phyloP scores from a whole-genome alignment of 768 basidiomycete species.

The Tephrocybe sp. region DNA sequence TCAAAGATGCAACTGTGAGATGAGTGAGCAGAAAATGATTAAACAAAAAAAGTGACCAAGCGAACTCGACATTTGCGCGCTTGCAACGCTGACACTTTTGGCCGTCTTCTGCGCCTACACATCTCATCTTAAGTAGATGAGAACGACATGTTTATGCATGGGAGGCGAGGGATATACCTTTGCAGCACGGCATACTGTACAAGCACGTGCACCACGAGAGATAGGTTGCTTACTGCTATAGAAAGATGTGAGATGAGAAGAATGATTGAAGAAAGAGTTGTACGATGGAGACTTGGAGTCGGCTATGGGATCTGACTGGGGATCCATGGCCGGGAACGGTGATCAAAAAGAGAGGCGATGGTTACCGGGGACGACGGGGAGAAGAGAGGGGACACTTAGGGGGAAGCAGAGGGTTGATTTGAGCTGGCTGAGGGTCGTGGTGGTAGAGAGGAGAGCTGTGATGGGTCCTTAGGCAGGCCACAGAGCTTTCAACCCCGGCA shows the following conservation, averaged over 20 bases:
- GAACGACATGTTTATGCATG: slow-evolving; percentile 12
- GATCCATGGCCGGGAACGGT: slow-evolving; percentile 43
- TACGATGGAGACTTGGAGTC: slow-evolving; percentile 32
- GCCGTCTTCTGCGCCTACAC: slow-evolving; percentile 86
- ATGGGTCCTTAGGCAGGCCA: slow-evolving; percentile 12
- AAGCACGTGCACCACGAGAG: slow-evolving; percentile 60
- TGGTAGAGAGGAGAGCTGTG: slow-evolving; percentile 13
- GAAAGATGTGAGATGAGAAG: slow-evolving; percentile 5
- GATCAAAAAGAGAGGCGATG: slow-evolving; percentile 32
- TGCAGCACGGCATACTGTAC: slow-evolving; percentile 81
- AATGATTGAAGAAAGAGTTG: slow-evolving; percentile 11
- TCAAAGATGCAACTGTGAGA: slow-evolving; percentile 72
- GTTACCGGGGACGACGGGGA: slow-evolving; percentile 10
- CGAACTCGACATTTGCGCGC: slow-evolving; percentile 75
- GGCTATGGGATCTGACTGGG: slow-evolving; percentile 29
- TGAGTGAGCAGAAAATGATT: slow-evolving; percentile 7
- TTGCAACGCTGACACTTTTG: slow-evolving; percentile 82
- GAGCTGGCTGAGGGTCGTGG: slow-evolving; percentile 7
- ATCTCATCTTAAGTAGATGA: slow-evolving; percentile 69
- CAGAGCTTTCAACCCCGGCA: slow-evolving; percentile 22
- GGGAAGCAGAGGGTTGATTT: background rate
- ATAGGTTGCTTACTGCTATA: slow-evolving; percentile 42
- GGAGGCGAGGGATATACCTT: slow-evolving; percentile 47
- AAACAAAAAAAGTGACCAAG: slow-evolving; percentile 12
- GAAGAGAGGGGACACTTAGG: slow-evolving; percentile 7